Conservation (phyloP, 495 filamentous ascomycete species). For the Niebla homalea region DNA sequence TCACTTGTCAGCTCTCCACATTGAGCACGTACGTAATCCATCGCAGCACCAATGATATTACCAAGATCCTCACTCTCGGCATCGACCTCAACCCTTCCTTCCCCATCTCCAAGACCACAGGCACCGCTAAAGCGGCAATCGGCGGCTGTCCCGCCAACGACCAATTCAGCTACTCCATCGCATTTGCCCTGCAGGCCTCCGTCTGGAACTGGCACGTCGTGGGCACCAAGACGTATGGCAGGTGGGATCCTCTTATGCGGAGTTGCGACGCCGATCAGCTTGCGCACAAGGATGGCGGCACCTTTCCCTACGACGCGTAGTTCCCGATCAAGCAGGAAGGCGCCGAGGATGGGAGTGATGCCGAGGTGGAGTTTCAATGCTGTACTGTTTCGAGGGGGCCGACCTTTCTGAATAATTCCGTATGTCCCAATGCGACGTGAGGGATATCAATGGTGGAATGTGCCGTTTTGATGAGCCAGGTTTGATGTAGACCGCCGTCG, state of each 20-base stretch:
- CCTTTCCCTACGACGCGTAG: not conserved
- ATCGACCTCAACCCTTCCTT: slow-evolving; percentile 4
- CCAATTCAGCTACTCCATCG: slow-evolving; percentile 1
- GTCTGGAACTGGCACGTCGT: slow-evolving; percentile 3
- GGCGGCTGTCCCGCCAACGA: slow-evolving; percentile 2
- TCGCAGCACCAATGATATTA: slow-evolving; percentile 1
- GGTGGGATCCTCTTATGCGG: not conserved
- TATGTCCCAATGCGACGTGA: not conserved
- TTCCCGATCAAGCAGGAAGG: not conserved
- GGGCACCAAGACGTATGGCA: slow-evolving; percentile 3
- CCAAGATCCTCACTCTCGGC: slow-evolving; percentile 5
- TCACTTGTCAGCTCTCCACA: not conserved
- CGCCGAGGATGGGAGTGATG: not conserved
- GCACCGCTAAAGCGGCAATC: not conserved
- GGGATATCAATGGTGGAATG: too few species aligned
- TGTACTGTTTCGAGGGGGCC: not conserved
- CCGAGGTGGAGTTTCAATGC: slow-evolving; percentile 3
- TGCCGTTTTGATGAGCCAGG: too few species aligned
- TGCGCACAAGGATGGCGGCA: not conserved
- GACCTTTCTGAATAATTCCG: not conserved
- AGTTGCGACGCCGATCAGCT: not conserved
- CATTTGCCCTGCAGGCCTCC: slow-evolving; percentile 5
- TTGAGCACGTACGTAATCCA: not conserved
- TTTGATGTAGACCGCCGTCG: too few species aligned
- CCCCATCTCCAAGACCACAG: slow-evolving; percentile 1